Evolutionary conservation across 345 rosid genomes (phyloP), one percentile per base, ranked within the genome.

Genomic region (Heritiera littoralis): DNA sequence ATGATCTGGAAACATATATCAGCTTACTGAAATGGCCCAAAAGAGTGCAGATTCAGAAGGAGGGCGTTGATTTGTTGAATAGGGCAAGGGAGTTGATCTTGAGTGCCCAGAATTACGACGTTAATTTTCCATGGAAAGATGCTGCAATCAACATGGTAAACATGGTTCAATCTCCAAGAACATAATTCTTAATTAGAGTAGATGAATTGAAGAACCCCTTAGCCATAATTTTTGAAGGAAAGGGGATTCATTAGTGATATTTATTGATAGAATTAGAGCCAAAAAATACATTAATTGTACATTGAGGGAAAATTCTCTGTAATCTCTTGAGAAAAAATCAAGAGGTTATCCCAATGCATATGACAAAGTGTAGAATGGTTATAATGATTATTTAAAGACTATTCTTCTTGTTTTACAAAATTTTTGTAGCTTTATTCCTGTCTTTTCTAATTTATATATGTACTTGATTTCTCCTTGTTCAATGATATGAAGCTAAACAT

Each of bases 1-100:
- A 93, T 77, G 98, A 93, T 61, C 80, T 93, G 48, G 91, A 91
- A 51, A 86, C 91, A 70, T 95, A 95, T 60, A 87, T 93, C 75
- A 79, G 64, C 83, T 76, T 88, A 28, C 84, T 95, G 45, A 84
- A 84, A 49, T 69, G 82, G 72, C 88, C 89, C 3, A 69, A 45
- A 80, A 65, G 70, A 9, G 23, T 30, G 30, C 40, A 32, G 69
- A 69, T 77, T 78, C 76, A 81, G 59, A 70, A 74, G 30, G 78
- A 65, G 48, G 38, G 77, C 2, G 69, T 56, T 30, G 75, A 86
- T 55, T 80, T 89, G 35, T 59, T 88, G 3, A 80, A 76, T 72
- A 85, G 63, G 79, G 90, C 90, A 23, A 82, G 85, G 79, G 87
- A 83, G 41, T 79, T 81, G 58, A 51, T 83, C 49, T 61, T 78